A percentile compares a stretch with the other conserved stretches of the same genome.
Conservation (phyloP, 2,329 filamentous ascomycete species). For the Alternaria gansuensis region DNA sequence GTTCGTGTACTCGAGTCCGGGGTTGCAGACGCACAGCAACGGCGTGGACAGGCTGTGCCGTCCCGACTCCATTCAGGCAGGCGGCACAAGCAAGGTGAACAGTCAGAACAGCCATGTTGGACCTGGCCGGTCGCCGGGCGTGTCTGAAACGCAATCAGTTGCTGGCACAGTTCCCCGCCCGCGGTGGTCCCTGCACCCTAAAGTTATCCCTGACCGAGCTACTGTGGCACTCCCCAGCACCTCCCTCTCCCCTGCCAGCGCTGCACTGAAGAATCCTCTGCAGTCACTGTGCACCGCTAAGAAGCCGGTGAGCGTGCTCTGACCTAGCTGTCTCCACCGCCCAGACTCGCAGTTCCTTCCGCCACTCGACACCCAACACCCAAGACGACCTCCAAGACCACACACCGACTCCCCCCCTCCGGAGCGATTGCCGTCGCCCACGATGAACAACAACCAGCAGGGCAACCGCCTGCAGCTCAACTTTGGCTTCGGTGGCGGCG, state of each 20-base stretch:
- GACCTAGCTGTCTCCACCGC: conserved; percentile 23
- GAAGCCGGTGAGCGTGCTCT: conserved; percentile 29
- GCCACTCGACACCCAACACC: conserved; percentile 17
- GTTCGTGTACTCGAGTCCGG: not conserved
- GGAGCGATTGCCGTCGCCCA: conserved; percentile 30
- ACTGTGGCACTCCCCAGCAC: conserved; percentile 29
- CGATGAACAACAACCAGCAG: conserved; percentile 52
- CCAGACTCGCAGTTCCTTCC: conserved; percentile 25
- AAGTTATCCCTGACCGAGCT: conserved; percentile 44
- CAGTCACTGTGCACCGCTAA: conserved; percentile 26
- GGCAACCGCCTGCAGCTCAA: conserved; percentile 62
- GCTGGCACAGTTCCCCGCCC: conserved; percentile 19
- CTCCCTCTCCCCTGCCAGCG: conserved; percentile 28
- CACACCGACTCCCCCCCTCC: conserved; percentile 21
- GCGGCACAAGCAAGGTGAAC: not conserved
- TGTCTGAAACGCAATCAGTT: conserved; percentile 14
- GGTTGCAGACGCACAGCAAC: not conserved
- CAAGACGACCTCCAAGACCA: not conserved
- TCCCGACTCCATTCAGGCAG: not conserved
- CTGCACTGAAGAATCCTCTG: conserved; percentile 29
- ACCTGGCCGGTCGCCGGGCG: not conserved
- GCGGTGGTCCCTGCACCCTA: conserved; percentile 19
- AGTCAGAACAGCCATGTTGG: not conserved
- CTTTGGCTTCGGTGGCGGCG: conserved; percentile 57
- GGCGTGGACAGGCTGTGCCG: not conserved